Percentiles rank a stretch among this genome's conserved stretches.
Evolutionary conservation across 306 rosid species (phyloP).

Genomic region (Prunus kanzakura): DNA sequence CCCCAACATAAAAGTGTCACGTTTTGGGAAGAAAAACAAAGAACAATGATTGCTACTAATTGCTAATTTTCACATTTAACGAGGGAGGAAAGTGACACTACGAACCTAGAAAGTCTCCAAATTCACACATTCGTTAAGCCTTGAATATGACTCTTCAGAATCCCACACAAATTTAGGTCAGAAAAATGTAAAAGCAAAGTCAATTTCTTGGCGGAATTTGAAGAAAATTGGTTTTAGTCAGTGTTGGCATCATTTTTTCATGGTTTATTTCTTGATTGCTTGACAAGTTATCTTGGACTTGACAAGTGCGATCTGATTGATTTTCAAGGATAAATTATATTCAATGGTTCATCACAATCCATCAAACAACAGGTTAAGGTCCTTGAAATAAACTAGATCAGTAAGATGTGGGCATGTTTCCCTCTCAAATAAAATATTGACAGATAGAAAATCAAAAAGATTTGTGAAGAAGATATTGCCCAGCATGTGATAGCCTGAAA

Average conservation of each 20-base stretch:
- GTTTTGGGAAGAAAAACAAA: not conserved
- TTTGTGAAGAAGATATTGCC: not conserved
- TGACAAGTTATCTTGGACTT: constrained; percentile 8
- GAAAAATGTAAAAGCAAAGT: not conserved
- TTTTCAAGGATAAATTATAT: no score
- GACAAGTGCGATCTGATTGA: not conserved
- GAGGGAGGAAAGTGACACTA: not conserved
- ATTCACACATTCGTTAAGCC: not conserved
- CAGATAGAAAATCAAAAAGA: not conserved
- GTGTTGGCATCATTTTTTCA: not conserved
- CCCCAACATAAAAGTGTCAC: not conserved
- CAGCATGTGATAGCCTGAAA: not conserved
- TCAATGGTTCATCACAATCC: no score
- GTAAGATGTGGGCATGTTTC: no score
- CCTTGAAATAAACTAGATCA: no score
- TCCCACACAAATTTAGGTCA: constrained; percentile 7
- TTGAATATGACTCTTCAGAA: not conserved
- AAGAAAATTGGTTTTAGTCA: constrained; percentile 3
- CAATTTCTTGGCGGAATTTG: constrained; percentile 16
- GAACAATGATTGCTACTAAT: not conserved
- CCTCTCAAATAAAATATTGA: not conserved
- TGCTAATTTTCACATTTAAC: not conserved
- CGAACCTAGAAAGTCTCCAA: constrained; percentile 5
- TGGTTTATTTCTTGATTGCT: constrained; percentile 14
- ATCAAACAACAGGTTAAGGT: no score